Base-by-base conservation (phyloP, 1,284 basidiomycete species). In the Vanrija sp. region DNA sequence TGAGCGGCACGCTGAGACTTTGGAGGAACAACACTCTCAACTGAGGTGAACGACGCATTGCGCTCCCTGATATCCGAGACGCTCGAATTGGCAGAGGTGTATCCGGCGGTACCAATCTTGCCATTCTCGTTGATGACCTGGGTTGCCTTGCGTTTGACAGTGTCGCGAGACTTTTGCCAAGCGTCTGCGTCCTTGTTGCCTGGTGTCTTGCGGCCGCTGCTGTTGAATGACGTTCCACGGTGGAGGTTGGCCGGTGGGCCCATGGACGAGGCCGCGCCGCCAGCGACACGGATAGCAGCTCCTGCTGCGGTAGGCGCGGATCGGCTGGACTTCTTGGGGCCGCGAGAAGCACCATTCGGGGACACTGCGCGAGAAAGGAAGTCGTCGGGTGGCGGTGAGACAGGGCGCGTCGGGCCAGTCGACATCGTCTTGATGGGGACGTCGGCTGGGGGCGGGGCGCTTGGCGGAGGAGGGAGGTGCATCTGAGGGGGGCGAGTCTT, bases 321-420 rank as follows among this genome's bases (percentile, higher is more conserved):
- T 22, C 49, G 57, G 52, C 42, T 60, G 48, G 37, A 31, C 31
- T 31, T 31, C 31, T 31, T 31, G 31, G 31, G 31, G 12, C 31
- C 31, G 31, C 31, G 31, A 14, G 48, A 56, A 19, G 65, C 57
- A 18, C 58, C 61, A 46, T 67, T 84, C 0, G 91, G 89, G 0
- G 89, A 90, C 2, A 88, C 88, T 1, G 90, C 88, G 22, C 90
- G 85, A 62, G 88, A 85, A 57, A 93, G 84, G 63, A 91, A 85
- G 55, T 95, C 90, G 14, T 86, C 79, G 5, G 91, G 92, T 6
- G 91, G 90, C 1, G 92, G 90, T 0, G 92, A 95, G 0, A 84
- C 87, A 0, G 92, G 90, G 47, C 90, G 80, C 19, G 87, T 36
- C 8, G 85, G 84, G 25, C 65, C 67, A 23, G 67, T 69, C 3